Percentiles rank a stretch among this genome's conserved stretches.
These are phyloP conservation scores for Iris pallida DNA, from an alignment of 116 monocot genomes.

Conservation along the genomic window DNA sequence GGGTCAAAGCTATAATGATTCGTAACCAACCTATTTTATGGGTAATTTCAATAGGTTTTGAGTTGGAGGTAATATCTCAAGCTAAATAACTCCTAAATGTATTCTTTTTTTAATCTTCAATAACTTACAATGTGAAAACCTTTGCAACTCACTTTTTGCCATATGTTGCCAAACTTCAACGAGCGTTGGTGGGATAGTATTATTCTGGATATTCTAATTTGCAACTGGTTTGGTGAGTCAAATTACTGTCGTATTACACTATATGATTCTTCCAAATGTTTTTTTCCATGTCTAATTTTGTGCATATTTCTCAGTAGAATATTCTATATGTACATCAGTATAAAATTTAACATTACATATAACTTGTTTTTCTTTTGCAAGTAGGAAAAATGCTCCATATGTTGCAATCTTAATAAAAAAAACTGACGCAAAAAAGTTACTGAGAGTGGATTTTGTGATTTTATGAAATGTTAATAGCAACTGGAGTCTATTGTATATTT, in stretches of 20 bases:
- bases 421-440: too few relatives aligned
- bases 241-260: too few relatives aligned
- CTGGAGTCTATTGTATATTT: too few relatives aligned
- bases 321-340: too few relatives aligned
- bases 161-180: constrained; percentile 95
- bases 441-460: too few relatives aligned
- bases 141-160: constrained; percentile 85
- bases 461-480: too few relatives aligned
- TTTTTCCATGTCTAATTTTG: not conserved
- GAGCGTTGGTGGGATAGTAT: constrained; percentile 99
- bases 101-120: not conserved
- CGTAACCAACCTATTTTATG: constrained; percentile 87
- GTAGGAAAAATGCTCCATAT: too few relatives aligned
- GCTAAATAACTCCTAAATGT: not conserved
- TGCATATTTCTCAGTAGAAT: too few relatives aligned
- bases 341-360: too few relatives aligned
- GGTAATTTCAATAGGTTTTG: constrained; percentile 88
- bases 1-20: constrained; percentile 97
- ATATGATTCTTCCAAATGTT: too few relatives aligned
- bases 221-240: constrained; percentile 90
- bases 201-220: constrained; percentile 77
- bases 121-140: not conserved
- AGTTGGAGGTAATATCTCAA: constrained; percentile 68
- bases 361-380: too few relatives aligned
- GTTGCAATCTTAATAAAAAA: too few relatives aligned